These are phyloP conservation scores for Eimeria acervulina DNA, from an alignment of 169 alveolate genomes.

Conservation along the genomic window DNA sequence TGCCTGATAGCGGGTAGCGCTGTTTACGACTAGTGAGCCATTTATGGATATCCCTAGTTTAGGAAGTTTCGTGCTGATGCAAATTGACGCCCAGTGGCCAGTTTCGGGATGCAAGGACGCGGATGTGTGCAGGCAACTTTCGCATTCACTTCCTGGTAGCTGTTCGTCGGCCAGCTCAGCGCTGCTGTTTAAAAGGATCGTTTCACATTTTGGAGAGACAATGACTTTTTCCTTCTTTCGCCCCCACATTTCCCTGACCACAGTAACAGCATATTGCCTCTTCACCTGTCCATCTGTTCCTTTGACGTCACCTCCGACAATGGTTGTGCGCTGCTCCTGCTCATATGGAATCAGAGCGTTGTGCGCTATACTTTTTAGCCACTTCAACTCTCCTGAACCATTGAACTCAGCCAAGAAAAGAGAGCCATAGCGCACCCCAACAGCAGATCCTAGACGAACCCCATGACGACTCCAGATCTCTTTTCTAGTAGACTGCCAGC, in stretches of 20 bases:
- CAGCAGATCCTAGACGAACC: slow-evolving; percentile 32
- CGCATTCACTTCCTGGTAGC: slow-evolving; percentile 4
- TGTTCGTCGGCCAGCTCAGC: background rate
- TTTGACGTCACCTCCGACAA: slow-evolving; percentile 16
- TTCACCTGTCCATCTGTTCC: background rate
- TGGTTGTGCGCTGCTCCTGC: slow-evolving; percentile 40
- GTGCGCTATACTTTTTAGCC: background rate
- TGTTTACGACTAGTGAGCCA: slow-evolving; percentile 31
- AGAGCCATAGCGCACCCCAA: slow-evolving; percentile 57
- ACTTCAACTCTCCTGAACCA: slow-evolving; percentile 20
- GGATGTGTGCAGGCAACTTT: slow-evolving; percentile 51
- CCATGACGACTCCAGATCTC: slow-evolving; percentile 64
- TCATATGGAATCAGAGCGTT: background rate
- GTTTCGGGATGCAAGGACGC: slow-evolving; percentile 38
- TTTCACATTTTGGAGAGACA: slow-evolving; percentile 45
- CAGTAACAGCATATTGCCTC: slow-evolving; percentile 44
- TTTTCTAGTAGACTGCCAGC: slow-evolving; percentile 41
- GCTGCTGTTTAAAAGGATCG: slow-evolving; percentile 32
- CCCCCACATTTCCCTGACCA: slow-evolving; percentile 50
- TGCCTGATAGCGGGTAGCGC: background rate
- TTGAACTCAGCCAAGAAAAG: slow-evolving; percentile 30
- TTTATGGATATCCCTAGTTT: slow-evolving; percentile 41
- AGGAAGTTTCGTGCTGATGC: slow-evolving; percentile 38
- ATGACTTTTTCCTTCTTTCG: background rate
- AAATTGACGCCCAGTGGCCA: slow-evolving; percentile 28